Base-by-base conservation (phyloP, 306 rosid species). In the Cucurbita maxima region DNA sequence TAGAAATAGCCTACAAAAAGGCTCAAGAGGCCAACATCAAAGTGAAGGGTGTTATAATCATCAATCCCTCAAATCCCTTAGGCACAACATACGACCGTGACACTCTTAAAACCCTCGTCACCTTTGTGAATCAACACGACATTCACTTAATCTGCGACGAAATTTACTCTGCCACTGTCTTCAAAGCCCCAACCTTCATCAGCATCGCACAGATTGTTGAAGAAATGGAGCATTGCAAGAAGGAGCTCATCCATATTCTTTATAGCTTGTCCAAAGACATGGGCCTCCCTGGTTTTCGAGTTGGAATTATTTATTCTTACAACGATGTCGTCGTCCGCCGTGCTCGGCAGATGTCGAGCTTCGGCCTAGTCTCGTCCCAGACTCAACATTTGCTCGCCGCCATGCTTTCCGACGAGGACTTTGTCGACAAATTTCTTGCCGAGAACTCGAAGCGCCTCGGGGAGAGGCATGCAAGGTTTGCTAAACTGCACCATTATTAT, bases 251-350 rank as follows among this genome's bases (percentile, higher is more conserved):
- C 54, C 98, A 94, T 80, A 63, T 89, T 0, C 79, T 90, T 53
- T 90, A 85, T 40, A 90, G 97, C 40, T 77, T 94, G 77, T 94
- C 98, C 7, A 90, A 94, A 75, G 98, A 89, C 80, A 83, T 94
- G 96, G 98, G 98, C 7, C 81, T 90, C 16, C 98, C 98, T 1
- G 98, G 98, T 1, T 79, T 94, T 3, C 59, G 98, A 44, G 96
- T 94, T 18, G 98, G 98, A 12, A 86, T 94, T 14, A 87, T 94
- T 54, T 94, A 94, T 80, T 94, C 98, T 4, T 90, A 77, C 82
- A 94, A 94, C 12, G 92, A 94, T 6, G 22, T 3, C 0, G 97
- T 90, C 0, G 97, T 94, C 7, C 74, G 15, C 45, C 73, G 81
- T 43, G 91, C 79, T 34, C 82, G 97, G 8, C 90, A 84, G 79